phyloP scores from a whole-genome alignment of 1,139 yeast species.

The Geotrichum bryndzae region DNA sequence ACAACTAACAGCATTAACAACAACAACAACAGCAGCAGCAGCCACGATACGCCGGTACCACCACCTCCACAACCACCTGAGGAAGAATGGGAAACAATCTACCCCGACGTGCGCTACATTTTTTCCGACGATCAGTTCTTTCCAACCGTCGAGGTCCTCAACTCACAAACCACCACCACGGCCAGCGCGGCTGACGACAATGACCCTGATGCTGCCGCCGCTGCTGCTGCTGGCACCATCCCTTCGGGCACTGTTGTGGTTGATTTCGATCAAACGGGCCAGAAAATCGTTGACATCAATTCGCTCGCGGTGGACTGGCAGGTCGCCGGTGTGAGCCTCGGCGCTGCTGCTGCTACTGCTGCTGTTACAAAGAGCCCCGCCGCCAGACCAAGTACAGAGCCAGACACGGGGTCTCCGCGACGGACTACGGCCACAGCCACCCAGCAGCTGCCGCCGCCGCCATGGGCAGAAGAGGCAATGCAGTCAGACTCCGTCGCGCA shows the following conservation, averaged over 20 bases:
- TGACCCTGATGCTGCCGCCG: background rate
- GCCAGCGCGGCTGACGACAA: background rate
- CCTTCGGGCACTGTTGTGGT: constrained; percentile 34
- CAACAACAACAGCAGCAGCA: background rate
- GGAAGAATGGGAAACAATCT: constrained; percentile 20
- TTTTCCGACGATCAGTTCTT: constrained; percentile 37
- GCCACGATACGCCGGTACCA: background rate
- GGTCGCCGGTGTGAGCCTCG: constrained; percentile 23
- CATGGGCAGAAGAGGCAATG: constrained; percentile 17
- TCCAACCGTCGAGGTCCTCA: constrained; percentile 34
- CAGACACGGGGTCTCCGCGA: background rate
- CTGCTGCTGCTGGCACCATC: constrained; percentile 15
- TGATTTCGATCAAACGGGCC: constrained; percentile 36
- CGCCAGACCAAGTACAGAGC: background rate
- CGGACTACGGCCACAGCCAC: background rate
- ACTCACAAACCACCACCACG: constrained; percentile 13
- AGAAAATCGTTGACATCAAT: constrained; percentile 26
- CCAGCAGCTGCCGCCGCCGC: constrained; percentile 13
- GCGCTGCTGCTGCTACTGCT: background rate
- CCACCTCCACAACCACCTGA: background rate
- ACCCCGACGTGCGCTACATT: constrained; percentile 38
- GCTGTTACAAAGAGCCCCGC: background rate
- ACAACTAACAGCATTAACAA: background rate
- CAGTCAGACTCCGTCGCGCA: constrained; percentile 16
- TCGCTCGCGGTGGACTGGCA: constrained; percentile 40